Base-by-base conservation (phyloP, 1,139 yeast genomes). In the Hyphopichia fennica region DNA sequence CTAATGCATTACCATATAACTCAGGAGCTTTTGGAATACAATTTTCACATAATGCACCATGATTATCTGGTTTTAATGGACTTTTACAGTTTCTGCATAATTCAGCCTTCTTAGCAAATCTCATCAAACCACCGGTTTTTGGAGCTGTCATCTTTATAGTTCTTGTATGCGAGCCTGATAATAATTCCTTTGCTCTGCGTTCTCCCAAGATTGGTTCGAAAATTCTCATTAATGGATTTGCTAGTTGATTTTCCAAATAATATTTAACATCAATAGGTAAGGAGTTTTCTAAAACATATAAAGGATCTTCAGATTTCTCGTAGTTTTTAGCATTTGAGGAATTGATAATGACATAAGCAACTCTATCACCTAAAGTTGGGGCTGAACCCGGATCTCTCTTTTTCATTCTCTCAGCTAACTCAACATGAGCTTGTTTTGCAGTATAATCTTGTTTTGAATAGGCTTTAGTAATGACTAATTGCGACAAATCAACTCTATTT, bases 351-450 rank as follows among this genome's bases (percentile, higher is more conserved):
- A 95, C 99, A 62, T 93, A 95, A 2, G 98, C 98, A 34, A 95
- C 99, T 69, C 99, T 88, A 61, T 95, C 99, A 42, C 99, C 99
- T 41, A 93, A 77, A 5, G 91, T 83, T 3, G 99, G 99, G 0
- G 99, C 99, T 5, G 95, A 85, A 23, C 99, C 96, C 0, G 96
- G 93, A 58, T 95, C 99, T 71, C 99, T 85, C 61, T 90, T 90
- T 43, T 83, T 79, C 97, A 95, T 95, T 54, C 98, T 77, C 56
- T 91, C 96, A 0, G 99, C 97, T 40, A 95, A 74, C 54, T 91
- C 97, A 23, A 93, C 96, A 61, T 95, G 99, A 0, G 99, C 97
- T 62, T 95, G 99, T 49, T 93, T 95, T 27, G 93, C 96, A 2
- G 96, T 87, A 61, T 95, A 95, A 54, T 93, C 97, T 38, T 87